phyloP scores from a whole-genome alignment of 2,329 filamentous ascomycete genomes.

The Nigrospora sphaerica region DNA sequence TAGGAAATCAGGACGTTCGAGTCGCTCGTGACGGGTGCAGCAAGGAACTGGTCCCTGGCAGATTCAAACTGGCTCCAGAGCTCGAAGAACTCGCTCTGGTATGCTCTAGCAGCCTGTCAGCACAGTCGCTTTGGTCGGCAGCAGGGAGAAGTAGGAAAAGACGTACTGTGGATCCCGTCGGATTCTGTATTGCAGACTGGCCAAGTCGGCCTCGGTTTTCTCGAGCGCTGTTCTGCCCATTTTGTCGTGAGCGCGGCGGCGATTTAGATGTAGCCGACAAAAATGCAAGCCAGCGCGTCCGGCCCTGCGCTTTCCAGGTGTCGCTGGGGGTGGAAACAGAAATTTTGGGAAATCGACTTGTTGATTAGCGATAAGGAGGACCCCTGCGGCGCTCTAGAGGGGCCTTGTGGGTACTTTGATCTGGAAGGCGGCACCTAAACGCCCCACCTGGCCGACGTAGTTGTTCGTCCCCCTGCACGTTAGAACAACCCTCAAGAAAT shows the following conservation, averaged over 20 bases:
- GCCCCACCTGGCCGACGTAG: too few species aligned
- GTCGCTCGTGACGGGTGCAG: constrained; percentile 71
- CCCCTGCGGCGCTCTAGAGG: too few species aligned
- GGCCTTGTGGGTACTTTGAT: too few species aligned
- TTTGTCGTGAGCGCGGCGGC: constrained; percentile 6
- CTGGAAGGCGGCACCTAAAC: too few species aligned
- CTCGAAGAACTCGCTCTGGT: constrained; percentile 79
- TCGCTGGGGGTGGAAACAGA: too few species aligned
- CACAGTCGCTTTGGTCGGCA: constrained; percentile 1
- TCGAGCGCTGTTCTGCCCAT: constrained; percentile 90
- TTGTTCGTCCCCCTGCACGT: too few species aligned
- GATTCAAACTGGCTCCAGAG: constrained; percentile 91
- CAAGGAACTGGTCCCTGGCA: constrained; percentile 84
- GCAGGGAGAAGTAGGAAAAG: constrained; percentile 1
- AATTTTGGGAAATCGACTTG: too few species aligned
- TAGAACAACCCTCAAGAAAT: too few species aligned
- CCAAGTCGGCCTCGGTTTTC: constrained; percentile 89
- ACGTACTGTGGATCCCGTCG: constrained; percentile 72
- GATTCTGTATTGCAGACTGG: constrained; percentile 88
- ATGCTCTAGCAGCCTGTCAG: constrained; percentile 50
- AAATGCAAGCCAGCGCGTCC: too few species aligned
- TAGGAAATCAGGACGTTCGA: constrained; percentile 76
- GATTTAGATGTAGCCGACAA: neutral
- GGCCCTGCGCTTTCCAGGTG: too few species aligned
- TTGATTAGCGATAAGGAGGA: too few species aligned